Conservation (phyloP, 768 basidiomycete genomes). For the Rhizopogon rudus region DNA sequence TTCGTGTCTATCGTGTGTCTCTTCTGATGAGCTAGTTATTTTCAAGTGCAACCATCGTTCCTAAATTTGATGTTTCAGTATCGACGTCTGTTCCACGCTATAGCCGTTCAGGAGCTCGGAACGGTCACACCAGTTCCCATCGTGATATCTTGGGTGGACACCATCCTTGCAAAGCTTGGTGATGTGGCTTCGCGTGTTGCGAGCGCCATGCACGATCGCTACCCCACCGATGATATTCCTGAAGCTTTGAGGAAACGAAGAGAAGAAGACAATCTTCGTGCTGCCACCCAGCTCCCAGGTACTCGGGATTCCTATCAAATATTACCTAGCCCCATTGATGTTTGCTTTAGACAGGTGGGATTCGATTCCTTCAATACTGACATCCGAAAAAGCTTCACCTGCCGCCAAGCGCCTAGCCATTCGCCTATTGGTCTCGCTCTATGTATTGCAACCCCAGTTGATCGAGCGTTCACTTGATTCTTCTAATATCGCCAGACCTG, state of each 20-base stretch:
- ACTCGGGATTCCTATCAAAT: background rate
- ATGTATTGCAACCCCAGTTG: slow-evolving; percentile 47
- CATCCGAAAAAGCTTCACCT: slow-evolving; percentile 48
- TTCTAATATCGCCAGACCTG: background rate
- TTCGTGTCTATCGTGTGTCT: background rate
- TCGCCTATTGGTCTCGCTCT: slow-evolving; percentile 49
- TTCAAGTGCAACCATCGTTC: slow-evolving; percentile 28
- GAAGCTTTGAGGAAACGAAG: slow-evolving; percentile 34
- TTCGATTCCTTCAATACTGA: slow-evolving; percentile 38
- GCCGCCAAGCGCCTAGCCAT: slow-evolving; percentile 56
- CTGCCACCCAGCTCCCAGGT: slow-evolving; percentile 70
- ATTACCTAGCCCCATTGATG: slow-evolving; percentile 6
- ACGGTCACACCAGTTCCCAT: slow-evolving; percentile 20
- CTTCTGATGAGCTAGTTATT: slow-evolving; percentile 3
- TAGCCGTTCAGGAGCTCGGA: slow-evolving; percentile 32
- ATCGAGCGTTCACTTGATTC: background rate
- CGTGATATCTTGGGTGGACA: slow-evolving; percentile 64
- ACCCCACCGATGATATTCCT: slow-evolving; percentile 11
- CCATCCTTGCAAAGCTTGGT: slow-evolving; percentile 49
- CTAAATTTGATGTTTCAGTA: slow-evolving; percentile 44
- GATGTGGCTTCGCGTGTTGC: slow-evolving; percentile 30
- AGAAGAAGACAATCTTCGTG: slow-evolving; percentile 48
- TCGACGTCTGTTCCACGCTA: slow-evolving; percentile 41
- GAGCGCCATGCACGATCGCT: slow-evolving; percentile 13
- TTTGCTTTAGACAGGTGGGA: slow-evolving; percentile 46